phyloP scores from a whole-genome alignment of 768 basidiomycete species.

The Russula virescens region DNA sequence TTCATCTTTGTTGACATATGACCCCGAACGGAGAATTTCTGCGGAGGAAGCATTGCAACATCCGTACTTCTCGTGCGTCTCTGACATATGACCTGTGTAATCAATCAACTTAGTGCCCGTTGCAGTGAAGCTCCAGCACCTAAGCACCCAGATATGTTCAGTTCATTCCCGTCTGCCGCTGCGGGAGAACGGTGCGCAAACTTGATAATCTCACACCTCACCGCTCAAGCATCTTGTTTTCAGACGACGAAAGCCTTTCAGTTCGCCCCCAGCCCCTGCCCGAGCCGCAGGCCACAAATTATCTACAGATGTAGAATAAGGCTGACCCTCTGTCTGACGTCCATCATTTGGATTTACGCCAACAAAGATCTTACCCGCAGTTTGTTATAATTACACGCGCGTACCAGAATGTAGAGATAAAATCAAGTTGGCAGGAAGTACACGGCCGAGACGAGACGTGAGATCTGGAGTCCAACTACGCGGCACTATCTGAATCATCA shows the following conservation, averaged over 20 bases:
- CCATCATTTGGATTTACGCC: neutral
- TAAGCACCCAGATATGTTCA: conserved; percentile 93
- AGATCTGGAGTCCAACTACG: neutral
- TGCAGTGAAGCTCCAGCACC: conserved; percentile 87
- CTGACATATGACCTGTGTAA: neutral
- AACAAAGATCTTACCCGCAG: neutral
- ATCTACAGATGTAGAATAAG: conserved; percentile 55
- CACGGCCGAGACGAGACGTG: neutral
- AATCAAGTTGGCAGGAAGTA: neutral
- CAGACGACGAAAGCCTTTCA: conserved; percentile 72
- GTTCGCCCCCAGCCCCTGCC: conserved; percentile 75
- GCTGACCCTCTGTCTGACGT: neutral
- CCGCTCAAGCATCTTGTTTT: neutral
- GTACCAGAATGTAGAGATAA: conserved; percentile 1
- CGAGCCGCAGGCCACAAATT: conserved; percentile 64
- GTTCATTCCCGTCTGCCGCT: conserved; percentile 92
- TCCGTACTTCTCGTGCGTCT: conserved; percentile 81
- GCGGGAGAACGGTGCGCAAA: conserved; percentile 85
- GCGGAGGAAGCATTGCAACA: conserved; percentile 89
- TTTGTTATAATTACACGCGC: neutral
- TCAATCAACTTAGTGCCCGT: neutral
- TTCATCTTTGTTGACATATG: conserved; percentile 77
- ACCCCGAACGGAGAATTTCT: conserved; percentile 78
- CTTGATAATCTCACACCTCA: neutral
- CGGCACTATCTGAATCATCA: conserved; percentile 13